phyloP scores from a whole-genome alignment of 176 grass and related monocot species.

The Oryza coarctata region DNA sequence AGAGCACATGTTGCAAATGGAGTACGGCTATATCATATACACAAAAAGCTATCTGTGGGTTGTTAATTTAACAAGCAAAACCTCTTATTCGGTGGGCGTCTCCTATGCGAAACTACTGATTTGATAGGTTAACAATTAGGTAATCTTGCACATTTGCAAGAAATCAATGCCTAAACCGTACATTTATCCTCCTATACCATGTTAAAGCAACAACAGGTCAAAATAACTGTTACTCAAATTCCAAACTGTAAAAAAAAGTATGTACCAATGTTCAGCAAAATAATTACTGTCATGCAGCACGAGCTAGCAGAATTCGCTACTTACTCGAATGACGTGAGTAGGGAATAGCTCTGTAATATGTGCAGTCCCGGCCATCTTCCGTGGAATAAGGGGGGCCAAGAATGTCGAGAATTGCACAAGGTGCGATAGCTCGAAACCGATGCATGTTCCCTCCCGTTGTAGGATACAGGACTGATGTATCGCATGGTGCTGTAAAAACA shows the following conservation, averaged over 20 bases:
- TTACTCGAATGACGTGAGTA: conserved; percentile 48
- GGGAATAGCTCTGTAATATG: conserved; percentile 60
- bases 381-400: conserved; percentile 78
- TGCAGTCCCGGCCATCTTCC: conserved; percentile 77
- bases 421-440: conserved; percentile 51
- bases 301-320: neutral
- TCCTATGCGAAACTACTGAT: conserved; percentile 28
- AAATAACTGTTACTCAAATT: neutral
- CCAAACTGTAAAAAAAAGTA: neutral
- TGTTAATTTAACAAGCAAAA: conserved; percentile 22
- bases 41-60: conserved; percentile 8
- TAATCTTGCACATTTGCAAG: neutral
- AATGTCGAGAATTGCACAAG: conserved; percentile 72
- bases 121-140: neutral
- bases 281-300: neutral
- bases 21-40: conserved; percentile 5
- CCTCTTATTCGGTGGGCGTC: conserved; percentile 26
- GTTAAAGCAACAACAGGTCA: neutral
- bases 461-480: conserved; percentile 76
- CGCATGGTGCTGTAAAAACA: conserved; percentile 62
- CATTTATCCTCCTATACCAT: conserved; percentile 1
- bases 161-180: neutral
- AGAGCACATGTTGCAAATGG: conserved; percentile 8
- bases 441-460: conserved; percentile 88
- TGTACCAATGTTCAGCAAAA: neutral